phyloP scores from a whole-genome alignment of 1,284 basidiomycete species.

The Tilletia caries region DNA sequence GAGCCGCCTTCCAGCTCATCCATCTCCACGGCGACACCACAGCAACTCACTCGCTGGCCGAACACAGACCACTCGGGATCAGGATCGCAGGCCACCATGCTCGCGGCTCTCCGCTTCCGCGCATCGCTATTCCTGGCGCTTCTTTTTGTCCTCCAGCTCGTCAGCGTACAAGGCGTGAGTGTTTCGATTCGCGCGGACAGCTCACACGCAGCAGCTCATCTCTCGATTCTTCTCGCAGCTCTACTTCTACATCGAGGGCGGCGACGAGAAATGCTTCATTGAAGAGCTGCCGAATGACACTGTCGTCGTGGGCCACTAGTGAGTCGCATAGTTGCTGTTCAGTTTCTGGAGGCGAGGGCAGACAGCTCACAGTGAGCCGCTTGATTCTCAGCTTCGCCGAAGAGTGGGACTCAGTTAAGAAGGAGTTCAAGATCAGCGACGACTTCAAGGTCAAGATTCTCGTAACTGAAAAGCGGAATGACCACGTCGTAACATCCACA shows the following conservation, averaged over 20 bases:
- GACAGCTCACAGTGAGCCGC: background rate
- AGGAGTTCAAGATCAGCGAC: constrained; percentile 70
- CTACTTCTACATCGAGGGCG: constrained; percentile 57
- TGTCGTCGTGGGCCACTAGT: constrained; percentile 74
- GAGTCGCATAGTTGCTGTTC: background rate
- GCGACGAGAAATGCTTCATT: constrained; percentile 70
- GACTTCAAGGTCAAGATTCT: constrained; percentile 83
- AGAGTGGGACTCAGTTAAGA: constrained; percentile 75
- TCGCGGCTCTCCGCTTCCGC: background rate
- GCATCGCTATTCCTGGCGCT: background rate
- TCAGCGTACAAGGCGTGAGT: constrained; percentile 8
- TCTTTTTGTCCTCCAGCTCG: constrained; percentile 1
- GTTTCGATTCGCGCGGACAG: background rate
- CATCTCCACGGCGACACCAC: too few relatives aligned
- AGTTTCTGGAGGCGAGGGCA: background rate
- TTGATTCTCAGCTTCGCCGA: constrained; percentile 70
- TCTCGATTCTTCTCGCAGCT: constrained; percentile 28
- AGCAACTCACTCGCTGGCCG: too few relatives aligned
- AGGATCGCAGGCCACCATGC: background rate
- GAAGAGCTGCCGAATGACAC: constrained; percentile 97
- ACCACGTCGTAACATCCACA: constrained; percentile 65
- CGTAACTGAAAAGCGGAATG: constrained; percentile 63
- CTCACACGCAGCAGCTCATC: too few relatives aligned
- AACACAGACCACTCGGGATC: too few relatives aligned
- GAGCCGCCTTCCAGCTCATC: too few relatives aligned